Percentiles rank a stretch among this genome's conserved stretches.
Conservation (phyloP, 2,329 filamentous ascomycete species). For the Xylaria sp. region DNA sequence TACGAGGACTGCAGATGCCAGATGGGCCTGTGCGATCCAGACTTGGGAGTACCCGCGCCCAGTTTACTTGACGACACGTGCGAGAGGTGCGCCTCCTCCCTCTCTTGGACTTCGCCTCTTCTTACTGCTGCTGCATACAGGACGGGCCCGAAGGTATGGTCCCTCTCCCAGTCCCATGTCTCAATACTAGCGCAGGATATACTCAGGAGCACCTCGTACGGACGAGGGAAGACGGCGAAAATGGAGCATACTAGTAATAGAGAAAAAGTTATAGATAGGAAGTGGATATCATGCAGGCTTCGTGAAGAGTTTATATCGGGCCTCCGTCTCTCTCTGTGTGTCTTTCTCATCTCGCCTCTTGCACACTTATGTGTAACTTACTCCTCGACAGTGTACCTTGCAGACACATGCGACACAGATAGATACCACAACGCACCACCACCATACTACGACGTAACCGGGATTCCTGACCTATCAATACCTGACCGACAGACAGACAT, state of each 20-base stretch:
- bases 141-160: constrained; percentile 24
- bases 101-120: constrained; percentile 16
- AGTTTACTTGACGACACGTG: constrained; percentile 12
- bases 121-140: constrained; percentile 15
- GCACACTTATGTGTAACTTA: neutral
- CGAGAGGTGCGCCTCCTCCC: constrained; percentile 7
- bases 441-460: neutral
- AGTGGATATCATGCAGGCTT: constrained; percentile 24
- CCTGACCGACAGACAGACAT: too few species aligned
- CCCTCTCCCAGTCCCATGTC: constrained; percentile 5
- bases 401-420: neutral
- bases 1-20: constrained; percentile 20
- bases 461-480: neutral
- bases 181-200: neutral
- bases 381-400: neutral
- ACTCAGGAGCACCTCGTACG: too few species aligned
- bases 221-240: too few species aligned
- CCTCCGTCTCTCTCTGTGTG: too few species aligned
- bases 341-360: too few species aligned
- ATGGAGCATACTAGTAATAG: neutral
- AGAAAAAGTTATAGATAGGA: neutral
- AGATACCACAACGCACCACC: neutral
- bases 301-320: constrained; percentile 22
- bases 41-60: constrained; percentile 2
- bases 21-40: constrained; percentile 6